These are phyloP conservation scores for Boletus subcaerulescens DNA, from an alignment of 768 basidiomycete species.

Conservation along the genomic window DNA sequence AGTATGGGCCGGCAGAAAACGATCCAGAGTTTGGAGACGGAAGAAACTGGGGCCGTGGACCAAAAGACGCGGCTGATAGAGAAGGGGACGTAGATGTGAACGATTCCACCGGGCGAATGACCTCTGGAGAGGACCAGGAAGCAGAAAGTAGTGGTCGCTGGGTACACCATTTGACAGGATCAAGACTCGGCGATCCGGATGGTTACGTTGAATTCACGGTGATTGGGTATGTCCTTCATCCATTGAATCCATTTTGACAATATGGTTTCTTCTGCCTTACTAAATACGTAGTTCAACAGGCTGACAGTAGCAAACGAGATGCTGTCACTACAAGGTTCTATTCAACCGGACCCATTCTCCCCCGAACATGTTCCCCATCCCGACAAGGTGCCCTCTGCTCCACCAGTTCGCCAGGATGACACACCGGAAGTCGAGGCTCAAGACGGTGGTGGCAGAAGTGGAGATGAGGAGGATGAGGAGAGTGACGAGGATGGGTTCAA, in stretches of 20 bases:
- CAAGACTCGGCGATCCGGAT: slow-evolving; percentile 62
- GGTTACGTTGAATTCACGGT: slow-evolving; percentile 81
- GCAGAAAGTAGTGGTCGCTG: slow-evolving; percentile 66
- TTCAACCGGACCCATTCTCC: slow-evolving; percentile 75
- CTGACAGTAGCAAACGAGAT: slow-evolving; percentile 90
- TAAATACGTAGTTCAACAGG: slow-evolving; percentile 38
- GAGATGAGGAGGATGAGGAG: slow-evolving; percentile 15
- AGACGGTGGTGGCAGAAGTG: slow-evolving; percentile 5
- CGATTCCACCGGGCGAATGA: not conserved
- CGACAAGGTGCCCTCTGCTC: slow-evolving; percentile 6
- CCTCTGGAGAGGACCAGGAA: slow-evolving; percentile 28
- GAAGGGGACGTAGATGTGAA: slow-evolving; percentile 13
- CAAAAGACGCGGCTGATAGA: not conserved
- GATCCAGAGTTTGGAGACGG: slow-evolving; percentile 65
- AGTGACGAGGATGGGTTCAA: slow-evolving; percentile 33
- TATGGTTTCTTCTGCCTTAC: not conserved
- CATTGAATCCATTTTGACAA: not conserved
- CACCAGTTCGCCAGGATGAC: slow-evolving; percentile 7
- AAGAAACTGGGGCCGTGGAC: slow-evolving; percentile 19
- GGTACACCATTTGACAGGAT: slow-evolving; percentile 70
- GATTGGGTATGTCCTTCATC: slow-evolving; percentile 52
- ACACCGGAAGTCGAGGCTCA: slow-evolving; percentile 16
- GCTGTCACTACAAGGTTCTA: slow-evolving; percentile 83
- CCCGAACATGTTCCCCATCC: slow-evolving; percentile 47
- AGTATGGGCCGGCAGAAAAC: slow-evolving; percentile 79